These are phyloP conservation scores for Leccinum incarnatum DNA, from an alignment of 768 basidiomycete species.

Conservation along the genomic window DNA sequence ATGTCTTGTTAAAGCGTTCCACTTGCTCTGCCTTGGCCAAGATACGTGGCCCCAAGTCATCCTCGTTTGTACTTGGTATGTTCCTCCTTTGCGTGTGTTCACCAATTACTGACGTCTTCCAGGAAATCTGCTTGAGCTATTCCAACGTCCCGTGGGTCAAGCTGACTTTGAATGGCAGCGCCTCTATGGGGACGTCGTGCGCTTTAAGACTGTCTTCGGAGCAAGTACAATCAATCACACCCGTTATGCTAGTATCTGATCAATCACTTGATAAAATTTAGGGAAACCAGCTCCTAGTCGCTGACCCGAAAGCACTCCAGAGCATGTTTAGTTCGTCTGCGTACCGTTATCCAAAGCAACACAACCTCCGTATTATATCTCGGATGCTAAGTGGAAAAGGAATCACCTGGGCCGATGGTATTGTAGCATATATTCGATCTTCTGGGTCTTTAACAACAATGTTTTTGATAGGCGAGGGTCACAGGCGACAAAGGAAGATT, in stretches of 20 bases:
- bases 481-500: constrained; percentile 53
- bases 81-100: background rate
- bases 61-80: constrained; percentile 24
- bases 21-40: constrained; percentile 12
- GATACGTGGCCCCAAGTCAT: constrained; percentile 21
- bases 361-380: constrained; percentile 22
- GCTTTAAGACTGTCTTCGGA: constrained; percentile 29
- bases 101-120: constrained; percentile 22
- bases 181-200: constrained; percentile 29
- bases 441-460: constrained; percentile 10
- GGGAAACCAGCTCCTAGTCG: constrained; percentile 46
- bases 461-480: constrained; percentile 34
- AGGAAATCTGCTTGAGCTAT: constrained; percentile 33
- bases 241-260: constrained; percentile 3
- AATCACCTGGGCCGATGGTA: constrained; percentile 43
- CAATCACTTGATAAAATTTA: constrained; percentile 12
- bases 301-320: constrained; percentile 46
- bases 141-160: constrained; percentile 25
- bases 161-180: constrained; percentile 31
- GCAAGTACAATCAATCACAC: constrained; percentile 9
- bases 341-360: constrained; percentile 42
- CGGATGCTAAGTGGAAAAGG: constrained; percentile 32
- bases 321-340: constrained; percentile 41
- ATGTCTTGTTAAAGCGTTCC: background rate
- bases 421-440: background rate